These are phyloP conservation scores for Calonectria henricotiae DNA, from an alignment of 2,329 filamentous ascomycete species.

Conservation along the genomic window DNA sequence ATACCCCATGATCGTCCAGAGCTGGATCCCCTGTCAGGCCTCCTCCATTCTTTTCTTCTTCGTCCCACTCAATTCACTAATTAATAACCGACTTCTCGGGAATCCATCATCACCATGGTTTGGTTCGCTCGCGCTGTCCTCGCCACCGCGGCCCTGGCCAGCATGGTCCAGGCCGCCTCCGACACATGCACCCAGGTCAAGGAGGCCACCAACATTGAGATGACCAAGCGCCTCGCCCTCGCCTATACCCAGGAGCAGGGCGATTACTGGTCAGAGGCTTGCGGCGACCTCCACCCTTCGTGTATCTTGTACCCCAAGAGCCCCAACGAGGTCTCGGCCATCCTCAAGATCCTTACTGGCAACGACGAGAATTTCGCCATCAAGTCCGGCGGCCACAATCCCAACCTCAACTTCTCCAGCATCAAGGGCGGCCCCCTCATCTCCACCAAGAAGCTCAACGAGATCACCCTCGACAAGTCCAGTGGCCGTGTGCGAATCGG, in stretches of 20 bases:
- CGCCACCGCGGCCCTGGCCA: constrained; percentile 5
- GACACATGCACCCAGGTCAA: constrained; percentile 35
- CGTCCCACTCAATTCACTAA: constrained; percentile 4
- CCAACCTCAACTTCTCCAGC: constrained; percentile 70
- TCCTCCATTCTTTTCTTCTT: constrained; percentile 3
- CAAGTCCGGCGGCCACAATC: constrained; percentile 73
- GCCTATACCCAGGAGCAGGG: constrained; percentile 59
- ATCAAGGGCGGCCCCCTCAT: constrained; percentile 67
- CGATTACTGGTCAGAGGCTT: constrained; percentile 65
- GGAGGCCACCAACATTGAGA: constrained; percentile 26
- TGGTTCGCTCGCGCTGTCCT: constrained; percentile 8
- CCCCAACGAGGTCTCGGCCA: constrained; percentile 67
- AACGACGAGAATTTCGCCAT: constrained; percentile 69
- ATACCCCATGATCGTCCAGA: neutral
- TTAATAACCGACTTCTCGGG: neutral
- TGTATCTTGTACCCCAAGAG: constrained; percentile 67
- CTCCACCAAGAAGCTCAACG: constrained; percentile 64
- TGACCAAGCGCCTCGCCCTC: constrained; percentile 44
- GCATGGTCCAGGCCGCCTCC: constrained; percentile 8
- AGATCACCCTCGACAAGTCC: constrained; percentile 59
- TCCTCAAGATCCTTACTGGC: constrained; percentile 67
- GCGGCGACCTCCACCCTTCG: constrained; percentile 62
- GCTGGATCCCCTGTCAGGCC: constrained; percentile 12
- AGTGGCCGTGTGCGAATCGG: constrained; percentile 63
- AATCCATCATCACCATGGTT: neutral